A percentile compares a stretch with the other conserved stretches of the same genome.
phyloP scores from a whole-genome alignment of 192 early-diverging fungal species.

The Funneliformis mosseae region DNA sequence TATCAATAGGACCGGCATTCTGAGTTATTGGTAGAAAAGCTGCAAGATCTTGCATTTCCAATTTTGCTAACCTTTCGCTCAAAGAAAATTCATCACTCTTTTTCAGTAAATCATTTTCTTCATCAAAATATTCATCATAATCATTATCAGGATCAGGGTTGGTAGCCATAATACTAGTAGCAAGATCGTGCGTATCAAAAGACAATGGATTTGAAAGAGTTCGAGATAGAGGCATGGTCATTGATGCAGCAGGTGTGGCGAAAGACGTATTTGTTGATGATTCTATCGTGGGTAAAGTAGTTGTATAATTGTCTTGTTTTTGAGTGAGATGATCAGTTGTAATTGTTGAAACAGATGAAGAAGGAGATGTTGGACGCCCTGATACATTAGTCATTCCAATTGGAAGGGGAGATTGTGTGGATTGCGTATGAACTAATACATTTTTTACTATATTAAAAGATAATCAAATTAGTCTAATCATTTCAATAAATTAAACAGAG shows the following conservation, averaged over 20 bases:
- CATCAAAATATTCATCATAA: conserved; percentile 5
- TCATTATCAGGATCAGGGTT: conserved; percentile 1
- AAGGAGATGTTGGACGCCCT: not conserved
- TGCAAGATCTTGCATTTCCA: not conserved
- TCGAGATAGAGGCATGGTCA: not conserved
- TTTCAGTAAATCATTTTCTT: not conserved
- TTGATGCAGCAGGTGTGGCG: not conserved
- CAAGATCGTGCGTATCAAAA: conserved; percentile 2
- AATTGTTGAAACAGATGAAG: conserved; percentile 33
- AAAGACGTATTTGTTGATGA: conserved; percentile 14
- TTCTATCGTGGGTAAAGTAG: conserved; percentile 11
- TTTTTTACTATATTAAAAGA: not conserved
- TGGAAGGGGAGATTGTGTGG: not conserved
- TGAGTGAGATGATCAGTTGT: not conserved
- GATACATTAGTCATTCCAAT: not conserved
- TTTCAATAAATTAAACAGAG: not conserved
- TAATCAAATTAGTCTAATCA: not conserved
- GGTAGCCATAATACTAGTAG: not conserved
- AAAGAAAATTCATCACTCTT: not conserved
- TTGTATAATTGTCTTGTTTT: not conserved
- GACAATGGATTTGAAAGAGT: not conserved
- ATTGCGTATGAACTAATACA: not conserved
- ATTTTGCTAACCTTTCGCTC: conserved; percentile 13
- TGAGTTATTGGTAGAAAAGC: not conserved
- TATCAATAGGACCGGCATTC: not conserved